Conservation (phyloP, 2,329 filamentous ascomycete species). For the Elsinoe australis region DNA sequence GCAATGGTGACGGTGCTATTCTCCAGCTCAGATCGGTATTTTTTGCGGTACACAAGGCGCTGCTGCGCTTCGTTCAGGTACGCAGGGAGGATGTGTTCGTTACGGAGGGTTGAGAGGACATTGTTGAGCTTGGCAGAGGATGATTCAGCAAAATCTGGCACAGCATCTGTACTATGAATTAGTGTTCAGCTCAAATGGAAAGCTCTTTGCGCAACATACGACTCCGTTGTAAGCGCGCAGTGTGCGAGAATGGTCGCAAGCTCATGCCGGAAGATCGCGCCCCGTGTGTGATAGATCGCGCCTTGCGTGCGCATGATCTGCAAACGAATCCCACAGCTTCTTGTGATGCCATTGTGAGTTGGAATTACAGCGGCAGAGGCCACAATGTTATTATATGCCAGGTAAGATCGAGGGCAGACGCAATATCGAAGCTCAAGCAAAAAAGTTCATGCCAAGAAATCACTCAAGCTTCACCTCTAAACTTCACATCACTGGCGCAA, state of each 20-base stretch:
- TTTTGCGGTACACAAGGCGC: slow-evolving; percentile 36
- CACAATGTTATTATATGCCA: too few relatives aligned
- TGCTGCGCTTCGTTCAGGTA: slow-evolving; percentile 37
- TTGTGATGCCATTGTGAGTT: background rate
- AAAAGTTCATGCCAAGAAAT: slow-evolving; percentile 18
- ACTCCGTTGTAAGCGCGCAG: background rate
- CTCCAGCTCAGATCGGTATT: slow-evolving; percentile 36
- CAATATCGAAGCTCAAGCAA: slow-evolving; percentile 14
- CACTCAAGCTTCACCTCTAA: slow-evolving; percentile 3
- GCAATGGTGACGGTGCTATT: slow-evolving; percentile 38
- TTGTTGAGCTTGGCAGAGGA: slow-evolving; percentile 36
- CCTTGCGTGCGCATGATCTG: slow-evolving; percentile 13
- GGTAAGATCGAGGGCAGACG: background rate
- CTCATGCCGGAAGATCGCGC: slow-evolving; percentile 23
- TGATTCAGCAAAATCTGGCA: slow-evolving; percentile 37
- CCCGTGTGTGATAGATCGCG: slow-evolving; percentile 11
- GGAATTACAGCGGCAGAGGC: too few relatives aligned
- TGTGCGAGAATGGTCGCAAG: slow-evolving; percentile 3
- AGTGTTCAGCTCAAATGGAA: background rate
- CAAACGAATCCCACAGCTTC: slow-evolving; percentile 15
- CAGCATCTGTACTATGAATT: slow-evolving; percentile 25
- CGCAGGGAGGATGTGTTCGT: slow-evolving; percentile 38
- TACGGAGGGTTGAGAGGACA: slow-evolving; percentile 36
- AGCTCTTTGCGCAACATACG: background rate
- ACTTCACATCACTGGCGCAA: slow-evolving; percentile 2